phyloP scores from a whole-genome alignment of 257 asterid species.

The Penstemon barbatus region DNA sequence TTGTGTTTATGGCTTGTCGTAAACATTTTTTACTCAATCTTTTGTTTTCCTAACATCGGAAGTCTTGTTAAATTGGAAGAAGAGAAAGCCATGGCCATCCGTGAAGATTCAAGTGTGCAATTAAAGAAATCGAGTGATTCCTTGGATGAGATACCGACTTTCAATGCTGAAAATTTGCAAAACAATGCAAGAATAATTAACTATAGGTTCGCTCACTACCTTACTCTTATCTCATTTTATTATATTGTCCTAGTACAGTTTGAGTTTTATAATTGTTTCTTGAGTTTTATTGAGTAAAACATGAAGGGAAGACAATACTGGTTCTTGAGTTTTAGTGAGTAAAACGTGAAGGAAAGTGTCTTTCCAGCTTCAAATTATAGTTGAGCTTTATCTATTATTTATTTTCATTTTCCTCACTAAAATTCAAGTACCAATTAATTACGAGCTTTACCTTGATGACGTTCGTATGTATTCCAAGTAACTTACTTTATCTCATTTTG shows the following conservation, averaged over 20 bases:
- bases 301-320: no score
- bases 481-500: not conserved
- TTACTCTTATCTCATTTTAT: not conserved
- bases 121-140: conserved; percentile 52
- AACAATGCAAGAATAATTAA: conserved; percentile 64
- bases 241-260: conserved; percentile 7
- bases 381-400: no score
- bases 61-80: conserved; percentile 27
- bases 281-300: not conserved
- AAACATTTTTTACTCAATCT: conserved; percentile 3
- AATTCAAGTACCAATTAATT: not conserved
- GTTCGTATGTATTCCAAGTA: not conserved
- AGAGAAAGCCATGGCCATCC: conserved; percentile 51
- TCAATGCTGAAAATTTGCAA: conserved; percentile 72
- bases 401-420: no score
- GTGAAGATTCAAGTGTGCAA: conserved; percentile 42
- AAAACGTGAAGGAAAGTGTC: no score
- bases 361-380: no score
- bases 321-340: no score
- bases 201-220: conserved; percentile 56
- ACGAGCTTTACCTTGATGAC: conserved; percentile 5
- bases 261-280: not conserved
- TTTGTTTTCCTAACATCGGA: conserved; percentile 3
- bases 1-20: conserved; percentile 14
- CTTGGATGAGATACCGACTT: conserved; percentile 58